Conservation (phyloP, 768 basidiomycete species). For the Phanerodontia chrysosporium region DNA sequence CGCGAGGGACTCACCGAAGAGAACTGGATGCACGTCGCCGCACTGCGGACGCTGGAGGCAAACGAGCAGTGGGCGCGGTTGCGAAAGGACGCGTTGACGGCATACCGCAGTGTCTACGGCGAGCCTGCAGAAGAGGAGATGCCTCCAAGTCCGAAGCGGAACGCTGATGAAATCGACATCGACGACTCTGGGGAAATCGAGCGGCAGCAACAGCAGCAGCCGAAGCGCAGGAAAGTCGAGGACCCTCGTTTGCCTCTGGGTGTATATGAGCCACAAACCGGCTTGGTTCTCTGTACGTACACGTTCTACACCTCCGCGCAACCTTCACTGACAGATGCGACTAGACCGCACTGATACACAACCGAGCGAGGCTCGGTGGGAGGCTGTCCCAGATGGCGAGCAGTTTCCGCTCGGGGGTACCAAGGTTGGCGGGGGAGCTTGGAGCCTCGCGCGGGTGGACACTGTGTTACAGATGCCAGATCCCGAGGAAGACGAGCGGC, state of each 20-base stretch:
- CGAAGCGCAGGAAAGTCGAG: slow-evolving; percentile 13
- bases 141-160: slow-evolving; percentile 25
- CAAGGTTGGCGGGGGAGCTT: slow-evolving; percentile 73
- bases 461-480: slow-evolving; percentile 35
- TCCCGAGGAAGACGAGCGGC: slow-evolving; percentile 1
- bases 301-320: neutral
- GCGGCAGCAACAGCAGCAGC: slow-evolving; percentile 7
- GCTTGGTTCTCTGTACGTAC: slow-evolving; percentile 61
- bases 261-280: slow-evolving; percentile 80
- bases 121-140: slow-evolving; percentile 14
- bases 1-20: slow-evolving; percentile 82
- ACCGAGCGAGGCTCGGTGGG: slow-evolving; percentile 61
- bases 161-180: slow-evolving; percentile 26
- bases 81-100: slow-evolving; percentile 49
- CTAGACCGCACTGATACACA: slow-evolving; percentile 78
- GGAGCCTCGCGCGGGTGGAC: slow-evolving; percentile 80
- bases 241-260: slow-evolving; percentile 47
- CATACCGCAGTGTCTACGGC: slow-evolving; percentile 42
- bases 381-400: slow-evolving; percentile 43
- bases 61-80: slow-evolving; percentile 61
- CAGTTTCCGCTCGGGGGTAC: slow-evolving; percentile 59
- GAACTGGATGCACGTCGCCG: slow-evolving; percentile 89
- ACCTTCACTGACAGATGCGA: slow-evolving; percentile 1
- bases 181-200: slow-evolving; percentile 13
- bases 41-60: slow-evolving; percentile 58